Evolutionary conservation across 805 yeast genomes (phyloP).

Genomic region (Ogataea minuta): DNA sequence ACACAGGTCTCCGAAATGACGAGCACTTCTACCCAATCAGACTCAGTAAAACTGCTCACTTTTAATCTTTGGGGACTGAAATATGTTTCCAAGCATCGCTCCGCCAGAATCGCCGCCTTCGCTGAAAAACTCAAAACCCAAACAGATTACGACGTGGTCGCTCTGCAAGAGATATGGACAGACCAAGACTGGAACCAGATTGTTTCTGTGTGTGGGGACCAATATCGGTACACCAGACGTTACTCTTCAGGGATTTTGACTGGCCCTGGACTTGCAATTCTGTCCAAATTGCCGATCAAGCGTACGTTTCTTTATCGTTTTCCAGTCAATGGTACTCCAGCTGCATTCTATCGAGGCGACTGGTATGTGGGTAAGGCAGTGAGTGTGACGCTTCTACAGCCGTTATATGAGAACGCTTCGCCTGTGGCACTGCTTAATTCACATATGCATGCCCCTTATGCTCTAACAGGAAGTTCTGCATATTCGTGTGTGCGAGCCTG

Average conservation of each 20-base stretch:
- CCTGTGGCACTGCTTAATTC: constrained; percentile 82
- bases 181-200: constrained; percentile 77
- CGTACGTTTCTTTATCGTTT: constrained; percentile 77
- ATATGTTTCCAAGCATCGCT: constrained; percentile 69
- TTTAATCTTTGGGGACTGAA: constrained; percentile 90
- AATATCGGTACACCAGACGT: constrained; percentile 63
- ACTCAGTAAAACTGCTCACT: constrained; percentile 51
- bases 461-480: constrained; percentile 78
- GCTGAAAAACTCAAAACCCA: constrained; percentile 57
- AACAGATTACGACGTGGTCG: constrained; percentile 72
- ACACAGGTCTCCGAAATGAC: not conserved
- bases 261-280: constrained; percentile 89
- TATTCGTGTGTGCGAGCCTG: constrained; percentile 87
- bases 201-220: constrained; percentile 39
- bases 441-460: constrained; percentile 97
- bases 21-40: constrained; percentile 1
- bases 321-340: constrained; percentile 91
- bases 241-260: constrained; percentile 82
- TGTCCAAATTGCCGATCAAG: constrained; percentile 81
- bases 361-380: constrained; percentile 95
- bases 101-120: constrained; percentile 65
- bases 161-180: constrained; percentile 95
- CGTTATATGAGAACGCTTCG: constrained; percentile 42
- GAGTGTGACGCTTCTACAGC: constrained; percentile 66
- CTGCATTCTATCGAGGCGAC: constrained; percentile 92